phyloP scores from a whole-genome alignment of 768 basidiomycete genomes.

The Leccinum broughii region DNA sequence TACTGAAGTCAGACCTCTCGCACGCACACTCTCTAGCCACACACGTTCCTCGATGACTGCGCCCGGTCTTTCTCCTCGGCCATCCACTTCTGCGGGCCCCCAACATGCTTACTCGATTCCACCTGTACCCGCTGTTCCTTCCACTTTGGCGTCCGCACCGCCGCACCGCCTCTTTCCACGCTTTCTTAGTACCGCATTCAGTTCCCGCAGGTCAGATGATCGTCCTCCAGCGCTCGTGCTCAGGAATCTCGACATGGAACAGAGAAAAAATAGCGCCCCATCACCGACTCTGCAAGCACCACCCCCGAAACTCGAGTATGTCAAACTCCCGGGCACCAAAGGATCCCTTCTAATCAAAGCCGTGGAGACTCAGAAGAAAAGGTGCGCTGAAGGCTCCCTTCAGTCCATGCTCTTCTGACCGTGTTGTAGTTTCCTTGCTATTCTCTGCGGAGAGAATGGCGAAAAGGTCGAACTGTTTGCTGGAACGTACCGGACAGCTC shows the following conservation, averaged over 20 bases:
- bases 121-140: conserved; percentile 28
- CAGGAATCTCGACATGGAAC: conserved; percentile 45
- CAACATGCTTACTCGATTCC: conserved; percentile 18
- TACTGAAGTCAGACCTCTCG: conserved; percentile 19
- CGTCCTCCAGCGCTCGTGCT: conserved; percentile 37
- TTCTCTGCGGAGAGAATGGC: conserved; percentile 88
- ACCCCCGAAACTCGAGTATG: conserved; percentile 86
- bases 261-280: conserved; percentile 33
- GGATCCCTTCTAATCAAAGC: conserved; percentile 81
- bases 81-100: conserved; percentile 37
- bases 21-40: conserved; percentile 30
- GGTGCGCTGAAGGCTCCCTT: conserved; percentile 41
- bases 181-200: conserved; percentile 65
- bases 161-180: conserved; percentile 72
- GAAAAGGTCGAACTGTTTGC: conserved; percentile 95
- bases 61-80: conserved; percentile 23
- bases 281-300: conserved; percentile 51
- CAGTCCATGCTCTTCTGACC: conserved; percentile 1
- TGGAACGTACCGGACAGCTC: conserved; percentile 85
- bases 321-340: conserved; percentile 90
- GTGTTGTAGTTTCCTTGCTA: conserved; percentile 75
- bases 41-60: conserved; percentile 16
- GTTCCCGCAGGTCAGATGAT: conserved; percentile 60
- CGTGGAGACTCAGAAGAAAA: conserved; percentile 88
- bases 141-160: conserved; percentile 35